Evolutionary conservation across 805 yeast genomes (phyloP), one percentile per base, ranked within the genome.

Genomic region (Spathaspora arborariae): DNA sequence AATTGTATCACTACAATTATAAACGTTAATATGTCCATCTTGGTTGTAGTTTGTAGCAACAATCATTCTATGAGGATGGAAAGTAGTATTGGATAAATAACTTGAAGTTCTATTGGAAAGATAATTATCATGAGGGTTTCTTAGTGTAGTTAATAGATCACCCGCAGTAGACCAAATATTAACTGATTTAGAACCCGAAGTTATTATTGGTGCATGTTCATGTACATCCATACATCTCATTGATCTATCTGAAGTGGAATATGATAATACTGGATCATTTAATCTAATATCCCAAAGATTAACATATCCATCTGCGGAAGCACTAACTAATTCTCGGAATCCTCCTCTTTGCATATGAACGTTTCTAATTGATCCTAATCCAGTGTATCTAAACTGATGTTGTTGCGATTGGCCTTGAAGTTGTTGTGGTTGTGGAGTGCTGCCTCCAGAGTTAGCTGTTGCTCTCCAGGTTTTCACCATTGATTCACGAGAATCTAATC

Each of bases 261-360:
- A 88, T 1, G 81, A 68, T 5, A 77, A 68, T 2, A 92, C 87
- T 0, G 97, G 92, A 8, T 80, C 80, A 45, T 80, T 78, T 33
- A 72, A 62, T 49, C 99, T 74, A 24, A 94, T 84, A 65, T 94
- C 99, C 98, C 98, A 94, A 20, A 94, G 62, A 47, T 84, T 86
- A 3, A 94, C 85, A 39, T 75, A 71, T 1, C 99, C 97, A 58
- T 88, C 94, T 0, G 86, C 69, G 7, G 85, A 76, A 0, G 96
- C 98, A 52, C 92, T 82, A 2, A 85, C 85, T 40, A 94, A 74
- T 60, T 94, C 99, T 47, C 99, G 75, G 56, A 81, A 81, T 0
- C 99, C 99, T 34, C 99, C 99, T 56, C 99, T 76, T 70, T 94
- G 99, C 95, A 94, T 85, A 58, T 88, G 96, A 8, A 91, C 82